Conservation (phyloP, 2,329 filamentous ascomycete genomes). For the Fusarium subtropicale region DNA sequence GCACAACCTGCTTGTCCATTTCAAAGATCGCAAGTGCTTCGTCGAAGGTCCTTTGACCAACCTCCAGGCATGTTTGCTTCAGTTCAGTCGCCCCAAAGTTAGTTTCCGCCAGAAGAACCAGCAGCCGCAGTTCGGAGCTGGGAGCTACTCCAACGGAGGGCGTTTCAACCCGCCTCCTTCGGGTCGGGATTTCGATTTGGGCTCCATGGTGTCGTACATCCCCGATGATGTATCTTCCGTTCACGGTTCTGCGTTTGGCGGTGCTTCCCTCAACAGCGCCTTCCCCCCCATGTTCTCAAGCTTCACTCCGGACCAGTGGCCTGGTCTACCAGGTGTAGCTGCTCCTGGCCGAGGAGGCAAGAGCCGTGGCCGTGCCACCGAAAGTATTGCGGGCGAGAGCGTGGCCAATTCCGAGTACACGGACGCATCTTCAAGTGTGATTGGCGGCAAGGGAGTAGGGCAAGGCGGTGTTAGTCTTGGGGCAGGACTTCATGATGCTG, state of each 20-base stretch:
- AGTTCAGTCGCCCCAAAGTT: conserved; percentile 94
- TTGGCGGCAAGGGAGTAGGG: conserved; percentile 78
- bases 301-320: conserved; percentile 91
- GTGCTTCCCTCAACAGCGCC: conserved; percentile 76
- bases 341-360: conserved; percentile 73
- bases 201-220: conserved; percentile 94
- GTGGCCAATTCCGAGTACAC: conserved; percentile 92
- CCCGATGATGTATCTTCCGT: conserved; percentile 97
- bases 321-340: conserved; percentile 76
- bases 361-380: conserved; percentile 73
- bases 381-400: conserved; percentile 91
- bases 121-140: conserved; percentile 71
- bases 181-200: conserved; percentile 74
- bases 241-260: conserved; percentile 89
- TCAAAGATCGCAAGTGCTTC: conserved; percentile 95
- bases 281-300: conserved; percentile 96
- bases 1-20: conserved; percentile 95
- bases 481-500: conserved; percentile 79
- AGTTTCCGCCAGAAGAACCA: conserved; percentile 89
- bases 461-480: conserved; percentile 90
- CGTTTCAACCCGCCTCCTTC: conserved; percentile 58
- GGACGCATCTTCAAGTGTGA: conserved; percentile 82
- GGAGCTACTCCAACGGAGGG: conserved; percentile 55
- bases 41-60: conserved; percentile 96
- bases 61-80: conserved; percentile 92